Base-by-base conservation (phyloP, 1,284 basidiomycete genomes). In the Phellinidium pouzarii region DNA sequence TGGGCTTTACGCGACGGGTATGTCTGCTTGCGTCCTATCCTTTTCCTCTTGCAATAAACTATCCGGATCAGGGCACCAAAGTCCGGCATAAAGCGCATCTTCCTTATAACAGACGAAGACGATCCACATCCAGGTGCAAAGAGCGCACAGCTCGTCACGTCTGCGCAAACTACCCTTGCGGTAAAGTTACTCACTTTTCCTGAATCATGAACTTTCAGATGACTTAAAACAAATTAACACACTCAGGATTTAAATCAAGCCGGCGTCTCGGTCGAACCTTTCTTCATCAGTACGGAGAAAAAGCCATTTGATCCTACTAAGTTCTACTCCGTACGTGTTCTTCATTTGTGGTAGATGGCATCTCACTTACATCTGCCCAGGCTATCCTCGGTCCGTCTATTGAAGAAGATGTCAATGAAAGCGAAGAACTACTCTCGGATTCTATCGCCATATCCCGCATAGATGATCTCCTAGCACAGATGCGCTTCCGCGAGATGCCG, bases 71-170 rank as follows among this genome's bases (percentile, higher is more conserved):
- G 91, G 12, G 91, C 79, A 50, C 89, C 82, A 3, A 93, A 91
- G 61, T 87, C 84, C 0, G 91, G 92, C 0, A 84, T 86, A 29
- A 94, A 95, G 64, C 84, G 94, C 7, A 79, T 98, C 1, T 97
- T 98, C 64, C 75, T 94, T 47, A 87, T 99, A 45, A 98, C 95
- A 0, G 87, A 98, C 64, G 83, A 94, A 58, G 95, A 97, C 63
- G 68, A 82, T 50, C 84, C 84, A 0, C 68, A 74, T 48, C 62
- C 73, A 4, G 74, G 73, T 2, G 61, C 65, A 14, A 65, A 71
- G 17, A 79, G 68, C 60, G 73, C 75, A 42, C 79, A 84, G 50
- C 66, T 88, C 9, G 66, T 78, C 2, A 82, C 74, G 2, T 82
- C 85, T 2, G 82, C 87, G 7, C 72, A 77, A 54, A 89, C 84